Evolutionary conservation across 345 rosid species (phyloP), one percentile per base, ranked within the genome.

Genomic region (Pelargonium nanum): DNA sequence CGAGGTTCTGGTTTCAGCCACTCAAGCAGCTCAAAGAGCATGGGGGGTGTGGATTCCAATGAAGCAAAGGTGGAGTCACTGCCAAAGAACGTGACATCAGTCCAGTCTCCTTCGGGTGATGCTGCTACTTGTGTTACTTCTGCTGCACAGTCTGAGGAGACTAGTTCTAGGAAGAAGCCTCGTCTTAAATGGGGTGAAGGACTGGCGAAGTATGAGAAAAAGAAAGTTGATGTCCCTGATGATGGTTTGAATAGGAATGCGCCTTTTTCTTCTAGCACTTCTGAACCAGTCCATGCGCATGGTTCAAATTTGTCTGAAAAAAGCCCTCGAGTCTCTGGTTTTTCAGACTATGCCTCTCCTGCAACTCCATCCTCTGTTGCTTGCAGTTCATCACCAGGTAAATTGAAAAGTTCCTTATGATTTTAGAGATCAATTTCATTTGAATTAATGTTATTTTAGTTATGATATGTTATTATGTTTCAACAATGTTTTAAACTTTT

Each of bases 101-200:
- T 80, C 23, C 82, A 67, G 48, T 82, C 88, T 6, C 77, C 86
- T 58, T 77, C 83, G 10, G 82, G 78, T 44, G 89, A 87, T 62
- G 84, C 77, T 72, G 79, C 80, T 62, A 71, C 78, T 9, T 74
- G 74, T 69, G 72, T 68, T 64, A 75, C 74, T 58, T 75, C 91
- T 62, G 71, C 67, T 50, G 71, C 67, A 0, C 55, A 69, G 25
- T 59, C 52, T 59, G 96, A 82, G 53, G 97, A 84, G 65, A 77
- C 64, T 19, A 58, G 65, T 60, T 76, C 86, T 52, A 81, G 88
- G 71, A 90, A 90, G 77, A 90, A 90, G 68, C 85, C 81, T 44
- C 93, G 97, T 57, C 91, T 90, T 16, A 82, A 80, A 22, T 90
- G 96, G 96, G 97, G 97, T 44, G 91, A 90, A 63, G 97, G 97